These are phyloP conservation scores for Aspergillus awamori DNA, from an alignment of 2,329 filamentous ascomycete species.

Conservation along the genomic window DNA sequence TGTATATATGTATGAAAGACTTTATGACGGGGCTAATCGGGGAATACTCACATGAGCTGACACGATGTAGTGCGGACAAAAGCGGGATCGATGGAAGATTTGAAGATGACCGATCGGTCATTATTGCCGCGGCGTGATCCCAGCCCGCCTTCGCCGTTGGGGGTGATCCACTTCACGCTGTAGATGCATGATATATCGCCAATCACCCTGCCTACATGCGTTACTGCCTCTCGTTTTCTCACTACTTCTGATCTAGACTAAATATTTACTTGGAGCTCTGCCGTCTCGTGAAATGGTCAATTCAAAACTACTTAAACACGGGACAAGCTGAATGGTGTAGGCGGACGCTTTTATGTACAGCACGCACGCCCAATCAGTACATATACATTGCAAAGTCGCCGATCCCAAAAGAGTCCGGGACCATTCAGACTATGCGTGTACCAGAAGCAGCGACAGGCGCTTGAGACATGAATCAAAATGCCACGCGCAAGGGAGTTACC, in stretches of 20 bases:
- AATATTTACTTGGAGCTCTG: not conserved
- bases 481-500: conserved; percentile 25
- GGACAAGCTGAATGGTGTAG: conserved; percentile 26
- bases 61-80: not conserved
- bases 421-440: conserved; percentile 24
- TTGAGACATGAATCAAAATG: conserved; percentile 26
- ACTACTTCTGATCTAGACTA: not conserved
- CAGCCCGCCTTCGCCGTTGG: not conserved
- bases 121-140: not conserved
- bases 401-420: conserved; percentile 23
- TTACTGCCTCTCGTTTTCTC: not conserved
- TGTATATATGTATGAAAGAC: not conserved
- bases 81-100: conserved; percentile 2
- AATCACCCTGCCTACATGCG: not conserved
- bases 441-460: conserved; percentile 25
- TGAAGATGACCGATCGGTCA: not conserved
- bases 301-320: conserved; percentile 15
- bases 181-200: not conserved
- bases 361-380: conserved; percentile 31
- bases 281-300: conserved; percentile 2
- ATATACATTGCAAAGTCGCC: conserved; percentile 34
- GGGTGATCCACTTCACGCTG: not conserved
- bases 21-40: not conserved
- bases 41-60: not conserved
- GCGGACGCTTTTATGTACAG: conserved; percentile 37